Base-by-base conservation (phyloP, 148 eudicot species). In the Camellia granthamiana region DNA sequence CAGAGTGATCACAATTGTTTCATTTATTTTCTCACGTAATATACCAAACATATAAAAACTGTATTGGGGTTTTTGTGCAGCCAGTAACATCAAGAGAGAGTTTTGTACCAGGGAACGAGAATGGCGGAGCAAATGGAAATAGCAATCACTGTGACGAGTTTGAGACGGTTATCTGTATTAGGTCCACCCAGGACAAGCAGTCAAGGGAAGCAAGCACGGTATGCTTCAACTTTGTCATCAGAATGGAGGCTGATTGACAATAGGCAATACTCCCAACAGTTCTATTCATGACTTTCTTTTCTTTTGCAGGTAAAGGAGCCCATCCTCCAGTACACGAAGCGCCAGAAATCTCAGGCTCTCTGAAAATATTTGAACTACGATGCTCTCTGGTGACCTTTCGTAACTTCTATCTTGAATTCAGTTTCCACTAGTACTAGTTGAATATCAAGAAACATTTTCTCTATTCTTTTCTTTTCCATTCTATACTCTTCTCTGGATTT, bases 11-110 rank as follows among this genome's bases (percentile, higher is more conserved):
- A 23, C 30, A 23, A 23, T 23, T 23, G 30, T 23, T 23, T 23
- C 30, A 23, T 23, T 23, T 23, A 23, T 23, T 23, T 23, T 23
- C 30, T 23, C 0, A 23, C 0, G 0, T 23, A 23, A 23, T 23
- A 23, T 23, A 23, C 30, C 30, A 23, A 23, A 23, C 30, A 23
- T 23, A 23, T 23, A 23, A 23, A 23, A 74, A 61, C 42, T 18
- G 10, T 73, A 12, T 77, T 46, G 12, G 43, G 58, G 44, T 41
- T 63, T 46, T 4, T n/a, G 52, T 67, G 83, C 92, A 93, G 99
- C 98, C 99, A 51, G 89, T 90, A 82, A 89, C 89, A 70, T 91
- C 99, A 59, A 85, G 90, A 51, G 99, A 96, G 92, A 96, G 99
- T 81, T 84, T 81, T 76, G 85, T 82, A 23, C 90, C 87, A 4